phyloP scores from a whole-genome alignment of 163 green algal genomes.

The Prototheca wickerhamii region DNA sequence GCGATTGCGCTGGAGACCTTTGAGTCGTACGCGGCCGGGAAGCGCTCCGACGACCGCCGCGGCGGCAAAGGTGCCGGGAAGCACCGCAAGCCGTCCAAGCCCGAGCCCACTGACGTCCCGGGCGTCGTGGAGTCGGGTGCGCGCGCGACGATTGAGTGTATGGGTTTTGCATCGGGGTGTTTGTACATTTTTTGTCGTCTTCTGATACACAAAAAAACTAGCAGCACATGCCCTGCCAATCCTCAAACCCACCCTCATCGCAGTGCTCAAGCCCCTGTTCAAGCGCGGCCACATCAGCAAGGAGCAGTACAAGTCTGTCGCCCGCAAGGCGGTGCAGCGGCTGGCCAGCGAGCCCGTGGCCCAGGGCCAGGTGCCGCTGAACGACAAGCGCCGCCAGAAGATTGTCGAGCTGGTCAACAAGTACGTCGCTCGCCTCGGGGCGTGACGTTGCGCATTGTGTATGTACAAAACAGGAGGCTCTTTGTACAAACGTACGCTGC shows the following conservation, averaged over 20 bases:
- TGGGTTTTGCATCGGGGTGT: neutral
- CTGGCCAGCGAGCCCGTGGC: slow-evolving; percentile 4
- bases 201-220: neutral
- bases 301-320: slow-evolving; percentile 35
- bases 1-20: neutral
- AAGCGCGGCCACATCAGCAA: slow-evolving; percentile 19
- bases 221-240: neutral
- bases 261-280: slow-evolving; percentile 31
- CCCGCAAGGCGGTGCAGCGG: slow-evolving; percentile 27
- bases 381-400: slow-evolving; percentile 14
- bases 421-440: slow-evolving; percentile 11
- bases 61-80: slow-evolving; percentile 2
- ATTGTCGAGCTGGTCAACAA: slow-evolving; percentile 20
- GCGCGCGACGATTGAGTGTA: neutral
- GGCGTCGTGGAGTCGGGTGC: neutral
- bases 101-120: no score
- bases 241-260: neutral
- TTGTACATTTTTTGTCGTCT: neutral
- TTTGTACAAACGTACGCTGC: no score
- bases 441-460: no score
- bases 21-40: neutral
- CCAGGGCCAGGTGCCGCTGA: slow-evolving; percentile 11
- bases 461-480: no score
- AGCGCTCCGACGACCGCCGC: neutral
- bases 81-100: neutral